Base-by-base conservation (phyloP, 2,329 filamentous ascomycete genomes). In the Exophiala bonariae region DNA sequence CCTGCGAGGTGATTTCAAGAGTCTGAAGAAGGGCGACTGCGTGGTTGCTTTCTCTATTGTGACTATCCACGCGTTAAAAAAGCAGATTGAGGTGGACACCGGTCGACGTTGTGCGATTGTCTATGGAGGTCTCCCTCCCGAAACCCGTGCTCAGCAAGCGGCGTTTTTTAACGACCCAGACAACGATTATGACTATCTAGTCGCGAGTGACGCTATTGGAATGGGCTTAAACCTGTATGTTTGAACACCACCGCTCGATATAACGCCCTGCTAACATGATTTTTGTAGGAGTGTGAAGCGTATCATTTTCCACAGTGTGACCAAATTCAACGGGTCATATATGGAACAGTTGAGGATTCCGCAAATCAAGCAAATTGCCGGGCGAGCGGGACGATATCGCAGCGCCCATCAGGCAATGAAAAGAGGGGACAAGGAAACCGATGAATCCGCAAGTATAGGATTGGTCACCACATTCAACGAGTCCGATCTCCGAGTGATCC, bases 141-240 rank as follows among this genome's bases (percentile, higher is more conserved):
- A 99, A 66, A 96, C 92, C 32, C 82, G 93, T 52, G 89, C 90
- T 3, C 84, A 92, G 63, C 93, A 99, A 70, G 93, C 93, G 1
- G 82, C 83, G 13, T 75, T 97, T 0, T 99, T 99, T 76, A 99
- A 99, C 63, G 88, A 97, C 55, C 91, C 90, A 0, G 70, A 95
- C 63, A 99, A 95, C 64, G 91, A 96, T 50, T 99, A 96, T 63
- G 93, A 99, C 64, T 95, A 84, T 59, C 75, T 99, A 4, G 91
- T 93, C 19, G 93, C 95, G 7, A 96, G 89, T 59, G 90, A 96
- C 68, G 93, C 93, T 37, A 92, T 99, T 53, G 93, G 93, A 30
- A 97, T 99, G 92, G 93, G 95, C 1, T 73, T 99, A 17, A 99
- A 99, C 62, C 70, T 99, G 65, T 90, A 83, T 68, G 76, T 68